These are phyloP conservation scores for Termitomyces sp. DNA, from an alignment of 768 basidiomycete species.

Conservation along the genomic window DNA sequence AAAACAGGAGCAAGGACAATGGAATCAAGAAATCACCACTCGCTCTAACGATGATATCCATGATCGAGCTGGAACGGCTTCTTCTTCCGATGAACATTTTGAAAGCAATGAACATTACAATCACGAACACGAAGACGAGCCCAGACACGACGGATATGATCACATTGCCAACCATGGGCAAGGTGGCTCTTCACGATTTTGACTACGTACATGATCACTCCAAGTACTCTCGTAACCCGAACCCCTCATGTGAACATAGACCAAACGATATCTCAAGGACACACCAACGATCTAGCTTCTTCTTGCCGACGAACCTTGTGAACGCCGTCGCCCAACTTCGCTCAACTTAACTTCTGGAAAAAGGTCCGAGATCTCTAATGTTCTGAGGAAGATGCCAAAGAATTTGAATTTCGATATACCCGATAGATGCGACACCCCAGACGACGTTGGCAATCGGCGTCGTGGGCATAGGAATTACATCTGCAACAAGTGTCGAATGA, in stretches of 20 bases:
- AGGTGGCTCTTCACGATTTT: conserved; percentile 9
- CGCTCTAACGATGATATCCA: conserved; percentile 12
- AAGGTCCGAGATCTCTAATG: conserved; percentile 1
- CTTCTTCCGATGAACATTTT: not conserved
- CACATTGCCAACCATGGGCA: not conserved
- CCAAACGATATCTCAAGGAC: conserved; percentile 24
- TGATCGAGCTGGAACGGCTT: not conserved
- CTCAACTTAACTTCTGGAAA: conserved; percentile 8
- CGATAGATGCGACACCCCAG: conserved; percentile 13
- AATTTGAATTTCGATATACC: not conserved
- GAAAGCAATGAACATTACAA: not conserved
- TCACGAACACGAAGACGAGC: conserved; percentile 11
- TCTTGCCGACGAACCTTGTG: conserved; percentile 40
- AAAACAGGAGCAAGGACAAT: conserved; percentile 25
- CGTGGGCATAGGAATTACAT: conserved; percentile 31
- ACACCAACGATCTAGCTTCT: conserved; percentile 24
- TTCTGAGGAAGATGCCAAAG: not conserved
- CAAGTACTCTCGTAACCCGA: not conserved
- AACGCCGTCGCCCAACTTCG: conserved; percentile 21
- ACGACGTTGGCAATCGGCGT: conserved; percentile 30
- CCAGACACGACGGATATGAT: not conserved
- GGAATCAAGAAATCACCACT: conserved; percentile 21
- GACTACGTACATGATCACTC: conserved; percentile 6
- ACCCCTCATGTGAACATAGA: not conserved
- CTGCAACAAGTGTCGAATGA: conserved; percentile 45